Evolutionary conservation across 108 stramenopile species (phyloP).

Genomic region (Conticribra weissflogii): DNA sequence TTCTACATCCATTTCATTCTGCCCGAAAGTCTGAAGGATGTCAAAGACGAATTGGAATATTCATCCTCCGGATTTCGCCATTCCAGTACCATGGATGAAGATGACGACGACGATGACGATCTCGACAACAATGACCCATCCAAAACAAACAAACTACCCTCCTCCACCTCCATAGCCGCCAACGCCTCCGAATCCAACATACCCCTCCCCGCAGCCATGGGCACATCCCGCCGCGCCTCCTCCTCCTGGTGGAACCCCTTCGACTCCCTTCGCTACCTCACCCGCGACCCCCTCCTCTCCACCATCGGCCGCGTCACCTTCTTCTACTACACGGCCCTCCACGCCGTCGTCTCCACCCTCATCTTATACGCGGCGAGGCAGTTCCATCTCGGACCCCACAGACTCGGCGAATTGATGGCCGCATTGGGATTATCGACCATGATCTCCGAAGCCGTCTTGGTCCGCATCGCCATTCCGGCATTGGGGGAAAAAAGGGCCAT

Average conservation of each 20-base stretch:
- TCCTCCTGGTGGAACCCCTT: conserved; percentile 65
- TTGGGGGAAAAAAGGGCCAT: conserved; percentile 81
- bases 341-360: conserved; percentile 93
- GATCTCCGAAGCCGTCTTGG: conserved; percentile 92
- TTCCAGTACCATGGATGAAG: conserved; percentile 1
- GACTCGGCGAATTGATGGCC: conserved; percentile 91
- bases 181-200: conserved; percentile 40
- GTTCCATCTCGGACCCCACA: conserved; percentile 78
- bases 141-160: background rate
- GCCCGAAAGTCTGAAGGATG: conserved; percentile 67
- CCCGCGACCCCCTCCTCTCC: conserved; percentile 76
- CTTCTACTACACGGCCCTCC: conserved; percentile 92
- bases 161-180: conserved; percentile 29
- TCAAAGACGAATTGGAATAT: conserved; percentile 10
- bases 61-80: conserved; percentile 12
- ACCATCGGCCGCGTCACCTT: conserved; percentile 87
- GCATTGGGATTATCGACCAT: conserved; percentile 93
- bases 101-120: conserved; percentile 1
- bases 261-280: conserved; percentile 61
- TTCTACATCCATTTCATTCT: conserved; percentile 76
- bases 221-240: conserved; percentile 39
- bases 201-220: conserved; percentile 21
- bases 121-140: background rate
- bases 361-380: conserved; percentile 83
- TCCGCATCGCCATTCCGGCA: conserved; percentile 81